These are phyloP conservation scores for Taxillus chinensis DNA, from an alignment of 164 flowering plant species.

Conservation along the genomic window DNA sequence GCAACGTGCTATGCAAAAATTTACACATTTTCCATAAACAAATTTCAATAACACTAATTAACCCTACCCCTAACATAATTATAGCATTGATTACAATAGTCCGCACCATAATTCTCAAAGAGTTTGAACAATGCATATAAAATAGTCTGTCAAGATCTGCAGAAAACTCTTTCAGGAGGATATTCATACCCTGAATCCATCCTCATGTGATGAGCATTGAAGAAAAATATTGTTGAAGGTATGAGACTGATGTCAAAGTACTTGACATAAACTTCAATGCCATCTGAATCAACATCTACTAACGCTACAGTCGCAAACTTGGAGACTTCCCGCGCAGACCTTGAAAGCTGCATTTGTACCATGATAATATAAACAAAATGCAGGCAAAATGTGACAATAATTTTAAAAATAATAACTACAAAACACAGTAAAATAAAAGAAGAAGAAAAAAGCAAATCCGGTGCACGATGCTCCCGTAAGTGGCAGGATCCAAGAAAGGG, in stretches of 20 bases:
- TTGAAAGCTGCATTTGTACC: conserved; percentile 46
- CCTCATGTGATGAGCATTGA: conserved; percentile 98
- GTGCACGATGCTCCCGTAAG: no score
- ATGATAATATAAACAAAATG: not conserved
- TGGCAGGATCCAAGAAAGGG: no score
- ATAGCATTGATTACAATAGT: no score
- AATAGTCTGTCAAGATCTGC: not conserved
- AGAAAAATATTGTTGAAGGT: conserved; percentile 89
- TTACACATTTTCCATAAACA: no score
- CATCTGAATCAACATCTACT: conserved; percentile 77
- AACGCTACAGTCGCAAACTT: conserved; percentile 63
- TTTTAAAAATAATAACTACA: no score
- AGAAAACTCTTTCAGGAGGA: not conserved
- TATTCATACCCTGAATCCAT: conserved; percentile 86
- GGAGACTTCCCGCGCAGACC: conserved; percentile 72
- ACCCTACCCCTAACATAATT: no score
- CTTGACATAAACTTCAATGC: conserved; percentile 75
- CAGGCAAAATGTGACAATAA: no score
- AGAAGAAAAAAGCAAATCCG: not conserved
- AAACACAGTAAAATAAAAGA: not conserved
- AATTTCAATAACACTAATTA: no score
- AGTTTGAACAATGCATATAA: not conserved
- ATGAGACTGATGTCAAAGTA: conserved; percentile 76
- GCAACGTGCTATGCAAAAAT: no score
- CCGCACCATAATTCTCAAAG: not conserved